Evolutionary conservation across 2,329 filamentous ascomycete species (phyloP).

Genomic region (Pseudogymnoascus sp.): DNA sequence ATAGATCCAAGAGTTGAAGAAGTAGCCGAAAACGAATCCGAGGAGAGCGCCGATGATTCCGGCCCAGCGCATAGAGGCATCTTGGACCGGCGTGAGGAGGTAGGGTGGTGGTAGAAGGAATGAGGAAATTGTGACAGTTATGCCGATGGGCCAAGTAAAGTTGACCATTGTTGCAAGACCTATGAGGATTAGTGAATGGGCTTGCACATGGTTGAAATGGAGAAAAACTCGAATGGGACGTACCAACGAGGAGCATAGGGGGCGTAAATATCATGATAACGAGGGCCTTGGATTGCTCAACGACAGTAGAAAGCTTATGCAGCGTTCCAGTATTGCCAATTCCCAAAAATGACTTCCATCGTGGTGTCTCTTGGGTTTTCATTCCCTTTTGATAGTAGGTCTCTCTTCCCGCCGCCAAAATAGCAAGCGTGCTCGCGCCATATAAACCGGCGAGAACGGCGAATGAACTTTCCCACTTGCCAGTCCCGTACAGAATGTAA

Average conservation of each 20-base stretch:
- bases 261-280: slow-evolving; percentile 25
- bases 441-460: slow-evolving; percentile 30
- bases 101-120: slow-evolving; percentile 29
- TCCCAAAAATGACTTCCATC: slow-evolving; percentile 25
- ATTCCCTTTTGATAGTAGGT: slow-evolving; percentile 23
- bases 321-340: slow-evolving; percentile 24
- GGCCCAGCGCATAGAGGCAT: slow-evolving; percentile 31
- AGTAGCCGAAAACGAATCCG: slow-evolving; percentile 29
- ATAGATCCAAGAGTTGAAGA: slow-evolving; percentile 30
- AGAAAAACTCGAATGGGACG: background rate
- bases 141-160: slow-evolving; percentile 32
- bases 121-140: slow-evolving; percentile 29
- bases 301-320: slow-evolving; percentile 22
- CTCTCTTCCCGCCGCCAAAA: slow-evolving; percentile 29
- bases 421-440: slow-evolving; percentile 27
- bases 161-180: slow-evolving; percentile 27
- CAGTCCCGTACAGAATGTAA: slow-evolving; percentile 27
- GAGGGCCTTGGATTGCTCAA: slow-evolving; percentile 18
- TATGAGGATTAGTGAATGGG: background rate
- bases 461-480: slow-evolving; percentile 27
- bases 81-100: slow-evolving; percentile 27
- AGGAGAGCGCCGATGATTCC: slow-evolving; percentile 27
- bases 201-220: background rate
- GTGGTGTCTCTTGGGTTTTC: slow-evolving; percentile 13
- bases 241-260: slow-evolving; percentile 24